Evolutionary conservation across 129 eudicot species (phyloP), one percentile per base, ranked within the genome.

Genomic region (Pseudognaphalium luteoalbum): DNA sequence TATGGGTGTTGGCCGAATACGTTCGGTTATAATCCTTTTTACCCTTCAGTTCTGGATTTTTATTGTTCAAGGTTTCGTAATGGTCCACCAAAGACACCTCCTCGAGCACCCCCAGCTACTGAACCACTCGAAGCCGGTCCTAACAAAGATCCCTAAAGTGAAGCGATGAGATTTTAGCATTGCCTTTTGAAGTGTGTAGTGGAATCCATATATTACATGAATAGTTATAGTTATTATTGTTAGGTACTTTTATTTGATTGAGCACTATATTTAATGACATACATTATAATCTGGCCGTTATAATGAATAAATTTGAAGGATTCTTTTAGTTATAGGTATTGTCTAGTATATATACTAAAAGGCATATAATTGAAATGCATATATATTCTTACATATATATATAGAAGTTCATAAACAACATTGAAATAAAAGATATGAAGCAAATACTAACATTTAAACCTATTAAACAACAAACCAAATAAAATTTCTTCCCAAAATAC

Each of bases 21-120:
- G 25, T 83, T 78, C 16, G 83, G 77, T 61, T 16, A 1, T 59
- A 83, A 83, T 74, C 83, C 81, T 4, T 78, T 74, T 37, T 74
- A 67, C 44, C 83, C 83, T 51, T 68, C 58, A 17, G 0, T 73
- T 56, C 80, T 83, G 34, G 54, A 68, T 3, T 28, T 28, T 20
- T 74, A 73, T 63, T 83, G 86, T 62, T 77, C 86, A 3, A 42
- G 39, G 44, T 77, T 70, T 58, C 64, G 11, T 44, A 19, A 4
- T n/a, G 75, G 76, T 16, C 66, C 30, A 1, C 52, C 71, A 11
- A 20, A 19, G 12, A 65, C 22, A 29, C 66, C 65, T 29, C 44
- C 63, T 47, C 5, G 47, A 41, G 12, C 21, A 33, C 3, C 65
- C 29, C 56, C 0, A 20, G 62, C 28, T 32, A 34, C 17, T 8